phyloP scores from a whole-genome alignment of 371 early-diverging fungal species.

The Mucor piriformis region DNA sequence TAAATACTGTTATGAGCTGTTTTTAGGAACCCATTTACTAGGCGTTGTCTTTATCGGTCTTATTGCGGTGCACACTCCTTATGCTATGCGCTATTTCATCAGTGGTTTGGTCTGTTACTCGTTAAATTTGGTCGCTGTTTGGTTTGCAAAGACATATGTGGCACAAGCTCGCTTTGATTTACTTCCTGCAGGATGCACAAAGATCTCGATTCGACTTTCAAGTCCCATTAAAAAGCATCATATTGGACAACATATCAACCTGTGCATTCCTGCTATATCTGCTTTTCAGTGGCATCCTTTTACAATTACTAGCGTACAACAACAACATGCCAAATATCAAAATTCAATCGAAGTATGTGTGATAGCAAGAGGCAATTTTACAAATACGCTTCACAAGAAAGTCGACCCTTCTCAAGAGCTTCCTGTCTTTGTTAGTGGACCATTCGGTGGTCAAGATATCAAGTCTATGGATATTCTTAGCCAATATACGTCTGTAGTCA shows the following conservation, averaged over 20 bases:
- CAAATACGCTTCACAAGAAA: constrained; percentile 41
- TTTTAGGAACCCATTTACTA: constrained; percentile 52
- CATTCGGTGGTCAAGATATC: constrained; percentile 31
- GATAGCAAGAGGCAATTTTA: constrained; percentile 62
- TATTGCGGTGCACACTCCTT: constrained; percentile 60
- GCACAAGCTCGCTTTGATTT: constrained; percentile 52
- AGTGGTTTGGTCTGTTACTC: constrained; percentile 53
- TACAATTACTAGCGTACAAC: constrained; percentile 50
- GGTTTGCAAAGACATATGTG: constrained; percentile 56
- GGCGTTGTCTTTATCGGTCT: constrained; percentile 55
- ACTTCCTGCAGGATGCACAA: constrained; percentile 47
- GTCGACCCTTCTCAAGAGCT: constrained; percentile 38
- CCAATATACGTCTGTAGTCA: constrained; percentile 34
- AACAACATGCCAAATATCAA: constrained; percentile 6
- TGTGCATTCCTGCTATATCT: constrained; percentile 61
- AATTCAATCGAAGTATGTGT: constrained; percentile 42
- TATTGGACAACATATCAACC: constrained; percentile 59
- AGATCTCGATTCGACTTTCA: constrained; percentile 44
- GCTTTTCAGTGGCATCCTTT: constrained; percentile 67
- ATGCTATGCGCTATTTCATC: constrained; percentile 64
- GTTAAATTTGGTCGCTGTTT: constrained; percentile 55
- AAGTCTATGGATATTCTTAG: constrained; percentile 26
- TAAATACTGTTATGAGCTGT: constrained; percentile 49
- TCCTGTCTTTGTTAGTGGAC: constrained; percentile 55
- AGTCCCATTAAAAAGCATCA: constrained; percentile 39